phyloP scores from a whole-genome alignment of 176 grass and related monocot genomes.

The Triticum timopheevii region DNA sequence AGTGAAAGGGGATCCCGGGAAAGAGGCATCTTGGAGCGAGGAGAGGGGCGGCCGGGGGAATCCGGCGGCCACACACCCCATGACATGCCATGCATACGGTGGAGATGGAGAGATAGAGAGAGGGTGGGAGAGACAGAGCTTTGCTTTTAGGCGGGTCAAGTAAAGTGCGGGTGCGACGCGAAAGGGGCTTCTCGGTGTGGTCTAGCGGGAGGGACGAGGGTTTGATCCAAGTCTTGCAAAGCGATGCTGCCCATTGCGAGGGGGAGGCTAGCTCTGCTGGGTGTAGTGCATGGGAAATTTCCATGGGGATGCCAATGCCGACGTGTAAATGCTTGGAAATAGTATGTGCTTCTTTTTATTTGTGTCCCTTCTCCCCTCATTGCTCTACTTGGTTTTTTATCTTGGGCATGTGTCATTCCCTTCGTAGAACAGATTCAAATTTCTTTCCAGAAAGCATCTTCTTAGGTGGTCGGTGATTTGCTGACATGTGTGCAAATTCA shows the following conservation, averaged over 20 bases:
- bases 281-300: not conserved
- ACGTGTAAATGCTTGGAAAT: not conserved
- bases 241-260: not conserved
- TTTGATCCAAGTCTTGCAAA: conserved; percentile 48
- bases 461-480: too few relatives aligned
- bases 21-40: conserved; percentile 49
- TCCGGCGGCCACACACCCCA: conserved; percentile 20
- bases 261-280: too few relatives aligned
- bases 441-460: too few relatives aligned
- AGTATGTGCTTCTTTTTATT: not conserved
- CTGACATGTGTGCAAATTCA: too few relatives aligned
- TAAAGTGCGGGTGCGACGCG: conserved; percentile 31
- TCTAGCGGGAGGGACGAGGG: not conserved
- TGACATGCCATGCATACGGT: conserved; percentile 25
- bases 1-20: conserved; percentile 21
- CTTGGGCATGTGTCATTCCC: too few relatives aligned
- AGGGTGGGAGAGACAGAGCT: conserved; percentile 8
- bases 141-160: conserved; percentile 46
- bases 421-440: too few relatives aligned
- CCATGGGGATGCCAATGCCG: not conserved
- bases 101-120: not conserved
- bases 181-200: conserved; percentile 29
- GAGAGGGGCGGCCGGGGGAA: conserved; percentile 5
- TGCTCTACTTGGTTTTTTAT: too few relatives aligned
- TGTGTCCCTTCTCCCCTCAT: not conserved